Evolutionary conservation across 2,329 filamentous ascomycete species (phyloP), one percentile per base, ranked within the genome.

Genomic region (Alternaria alternata): DNA sequence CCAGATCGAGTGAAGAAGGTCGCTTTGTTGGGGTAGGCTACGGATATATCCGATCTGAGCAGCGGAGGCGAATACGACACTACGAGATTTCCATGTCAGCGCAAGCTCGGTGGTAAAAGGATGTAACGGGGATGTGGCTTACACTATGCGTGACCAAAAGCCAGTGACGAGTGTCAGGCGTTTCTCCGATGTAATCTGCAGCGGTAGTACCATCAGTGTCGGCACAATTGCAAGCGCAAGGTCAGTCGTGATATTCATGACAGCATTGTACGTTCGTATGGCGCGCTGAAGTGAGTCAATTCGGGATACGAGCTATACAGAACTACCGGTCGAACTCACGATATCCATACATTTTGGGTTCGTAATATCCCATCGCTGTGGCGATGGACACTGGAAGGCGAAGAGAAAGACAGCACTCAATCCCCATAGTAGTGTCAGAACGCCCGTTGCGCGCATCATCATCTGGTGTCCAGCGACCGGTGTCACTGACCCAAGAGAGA

Each of bases 1-100:
- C 61, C 61, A 61, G n/a, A 63, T 54, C 0, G 32, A 34, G 4
- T 63, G 14, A 20, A 63, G 57, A 1, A 61, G 48, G 3, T 61
- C 46, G 36, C 7, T 2, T 30, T 5, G 6, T 28, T 4, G 18
- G 3, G 24, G 34, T 3, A 61, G 7, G 20, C 39, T 49, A 34
- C 3, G 36, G 3, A 58, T 48, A 20, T 36, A 54, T 28, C 2
- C 11, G 28, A 58, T 34, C 26, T 58, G 51, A 14, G 26, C 28
- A 7, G 34, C 20, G 0, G 34, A 54, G 16, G 56, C 56, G 30
- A 54, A 41, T 1, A 54, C 4, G 3, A 54, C 49, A 7, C 56
- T 58, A 28, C 16, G 12, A 5, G 2, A 1, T 1, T n/a, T 11
- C 22, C 8, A 7, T 52, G 32, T 57, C 12, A 57, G 30, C 11